Percentiles rank a stretch among this genome's conserved stretches.
These are phyloP conservation scores for Lentinula lateritia DNA, from an alignment of 768 basidiomycete species.

Conservation along the genomic window DNA sequence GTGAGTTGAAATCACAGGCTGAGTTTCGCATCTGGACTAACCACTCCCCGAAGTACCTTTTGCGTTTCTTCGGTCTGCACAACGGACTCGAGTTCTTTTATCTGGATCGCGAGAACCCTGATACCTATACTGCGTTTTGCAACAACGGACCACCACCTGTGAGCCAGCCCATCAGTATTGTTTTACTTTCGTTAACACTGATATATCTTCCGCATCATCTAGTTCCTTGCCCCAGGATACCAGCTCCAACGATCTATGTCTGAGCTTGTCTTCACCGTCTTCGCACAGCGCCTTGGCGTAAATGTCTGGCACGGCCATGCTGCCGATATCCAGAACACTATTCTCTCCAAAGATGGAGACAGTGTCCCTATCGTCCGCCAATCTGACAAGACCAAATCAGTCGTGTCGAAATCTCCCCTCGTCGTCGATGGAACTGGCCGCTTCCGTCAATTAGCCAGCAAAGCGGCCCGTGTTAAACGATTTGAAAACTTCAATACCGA, in stretches of 20 bases:
- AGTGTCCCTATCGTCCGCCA: conserved; percentile 2
- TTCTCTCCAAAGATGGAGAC: conserved; percentile 9
- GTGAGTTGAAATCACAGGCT: not conserved
- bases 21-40: not conserved
- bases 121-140: conserved; percentile 9
- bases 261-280: conserved; percentile 12
- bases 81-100: conserved; percentile 11
- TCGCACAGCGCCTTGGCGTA: conserved; percentile 11
- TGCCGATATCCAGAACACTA: conserved; percentile 5
- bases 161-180: not conserved
- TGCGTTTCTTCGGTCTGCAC: conserved; percentile 10
- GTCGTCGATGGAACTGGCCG: conserved; percentile 12
- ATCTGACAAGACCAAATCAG: not conserved
- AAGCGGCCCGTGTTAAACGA: conserved; percentile 7
- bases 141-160: conserved; percentile 12
- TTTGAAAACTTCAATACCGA: conserved; percentile 12
- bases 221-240: conserved; percentile 7
- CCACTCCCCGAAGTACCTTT: not conserved
- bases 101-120: conserved; percentile 9
- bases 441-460: not conserved
- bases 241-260: conserved; percentile 11
- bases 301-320: conserved; percentile 13
- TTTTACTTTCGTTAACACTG: not conserved
- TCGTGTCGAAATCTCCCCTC: conserved; percentile 7
- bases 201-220: not conserved